phyloP scores from a whole-genome alignment of 768 basidiomycete genomes.

The Hygrophoropsis aurantiaca region DNA sequence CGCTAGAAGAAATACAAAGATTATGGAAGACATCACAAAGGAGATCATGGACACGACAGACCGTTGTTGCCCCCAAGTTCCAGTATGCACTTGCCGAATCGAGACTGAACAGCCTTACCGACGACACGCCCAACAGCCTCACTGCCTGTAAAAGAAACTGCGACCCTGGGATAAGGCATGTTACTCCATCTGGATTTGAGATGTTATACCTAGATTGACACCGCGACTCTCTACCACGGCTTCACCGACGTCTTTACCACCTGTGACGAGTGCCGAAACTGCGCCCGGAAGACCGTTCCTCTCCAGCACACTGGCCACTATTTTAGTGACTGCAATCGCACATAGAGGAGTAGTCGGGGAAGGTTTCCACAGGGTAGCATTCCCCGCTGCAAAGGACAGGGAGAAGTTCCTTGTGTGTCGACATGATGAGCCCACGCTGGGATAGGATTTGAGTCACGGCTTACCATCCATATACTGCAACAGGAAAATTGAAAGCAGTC shows the following conservation, averaged over 20 bases:
- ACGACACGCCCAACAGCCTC: conserved; percentile 85
- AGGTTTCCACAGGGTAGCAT: conserved; percentile 95
- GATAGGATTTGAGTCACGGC: conserved; percentile 11
- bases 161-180: neutral
- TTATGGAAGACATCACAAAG: conserved; percentile 15
- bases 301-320: conserved; percentile 80
- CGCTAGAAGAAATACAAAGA: conserved; percentile 46
- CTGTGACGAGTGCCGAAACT: conserved; percentile 78
- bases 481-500: conserved; percentile 96
- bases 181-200: neutral
- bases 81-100: conserved; percentile 88
- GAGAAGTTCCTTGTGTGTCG: conserved; percentile 73
- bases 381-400: conserved; percentile 85
- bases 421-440: conserved; percentile 10
- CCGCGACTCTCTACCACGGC: conserved; percentile 70
- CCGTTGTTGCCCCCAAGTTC: conserved; percentile 97
- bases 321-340: conserved; percentile 87
- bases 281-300: conserved; percentile 83
- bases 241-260: conserved; percentile 78
- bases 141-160: conserved; percentile 95
- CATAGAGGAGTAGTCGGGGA: conserved; percentile 86
- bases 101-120: conserved; percentile 81
- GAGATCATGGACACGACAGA: conserved; percentile 36
- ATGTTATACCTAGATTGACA: conserved; percentile 71
- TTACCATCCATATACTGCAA: conserved; percentile 90